Conservation (phyloP, 2,329 filamentous ascomycete species). For the Bipolaris gigantea region DNA sequence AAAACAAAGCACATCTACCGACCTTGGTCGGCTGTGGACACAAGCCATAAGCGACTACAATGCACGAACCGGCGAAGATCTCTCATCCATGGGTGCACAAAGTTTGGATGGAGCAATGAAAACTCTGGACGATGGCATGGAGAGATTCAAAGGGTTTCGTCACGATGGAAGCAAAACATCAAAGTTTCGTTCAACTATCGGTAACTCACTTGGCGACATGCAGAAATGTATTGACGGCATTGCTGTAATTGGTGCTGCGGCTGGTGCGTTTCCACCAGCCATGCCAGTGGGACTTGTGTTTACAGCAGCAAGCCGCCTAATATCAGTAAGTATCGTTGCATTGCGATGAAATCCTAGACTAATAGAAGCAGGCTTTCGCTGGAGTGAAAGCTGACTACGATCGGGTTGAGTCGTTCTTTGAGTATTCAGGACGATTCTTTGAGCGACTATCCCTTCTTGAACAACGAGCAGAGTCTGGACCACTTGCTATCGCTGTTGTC, state of each 20-base stretch:
- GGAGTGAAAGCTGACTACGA: constrained; percentile 46
- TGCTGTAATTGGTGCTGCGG: constrained; percentile 13
- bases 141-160: not conserved
- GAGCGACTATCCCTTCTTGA: constrained; percentile 42
- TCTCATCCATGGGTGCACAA: constrained; percentile 8
- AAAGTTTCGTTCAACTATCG: not conserved
- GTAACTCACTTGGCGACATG: constrained; percentile 17
- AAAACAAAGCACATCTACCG: constrained; percentile 6
- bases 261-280: constrained; percentile 22
- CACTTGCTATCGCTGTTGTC: not conserved
- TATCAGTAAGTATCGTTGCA: not conserved
- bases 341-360: not conserved
- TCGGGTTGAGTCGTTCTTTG: constrained; percentile 46
- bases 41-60: constrained; percentile 19
- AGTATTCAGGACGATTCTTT: constrained; percentile 46
- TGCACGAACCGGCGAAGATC: constrained; percentile 11
- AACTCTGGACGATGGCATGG: not conserved
- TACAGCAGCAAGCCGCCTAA: constrained; percentile 13
- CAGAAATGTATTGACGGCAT: constrained; percentile 20
- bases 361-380: constrained; percentile 30
- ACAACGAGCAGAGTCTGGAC: constrained; percentile 20
- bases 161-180: not conserved
- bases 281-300: constrained; percentile 24
- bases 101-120: constrained; percentile 7
- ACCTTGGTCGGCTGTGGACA: constrained; percentile 18